Evolutionary conservation across 2,329 filamentous ascomycete genomes (phyloP), one percentile per base, ranked within the genome.

Genomic region (Mollisiaceae sp.): DNA sequence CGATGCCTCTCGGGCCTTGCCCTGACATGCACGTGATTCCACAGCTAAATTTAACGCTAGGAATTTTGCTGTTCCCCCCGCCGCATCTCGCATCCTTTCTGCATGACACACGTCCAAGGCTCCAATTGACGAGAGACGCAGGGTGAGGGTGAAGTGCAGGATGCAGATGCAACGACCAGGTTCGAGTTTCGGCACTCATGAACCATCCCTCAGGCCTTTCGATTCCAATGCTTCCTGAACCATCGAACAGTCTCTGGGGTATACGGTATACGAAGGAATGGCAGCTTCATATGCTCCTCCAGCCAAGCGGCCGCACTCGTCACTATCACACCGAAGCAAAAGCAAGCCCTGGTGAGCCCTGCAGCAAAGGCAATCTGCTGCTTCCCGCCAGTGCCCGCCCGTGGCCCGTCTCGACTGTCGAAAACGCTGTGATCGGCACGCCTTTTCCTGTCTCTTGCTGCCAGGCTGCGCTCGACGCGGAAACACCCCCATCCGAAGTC

Each of bases 401-500:
- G 55, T 62, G 55, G 60, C 54, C 60, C 18, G 27, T 61, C 43
- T 55, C 56, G 45, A 57, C 61, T 39, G 41, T 54, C 55, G 38
- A 57, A 52, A 60, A 18, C 38, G 43, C 47, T 60, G 11, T 60
- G 61, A 60, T 67, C 60, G 45, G n/a, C 36, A 56, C 24, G 52
- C 52, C 35, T 20, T 3, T 27, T 11, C 5, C 27, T 32, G 47
- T 27, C 47, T 32, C 27, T n/a, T n/a, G n/a, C n/a, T n/a, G 15
- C n/a, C 36, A n/a, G 45, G 38, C 15, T 45, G n/a, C 35, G 35
- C 24, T 38, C 59, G 20, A 18, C 55, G n/a, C 55, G 55, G 55
- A 57, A 57, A 39, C 55, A 39, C 20, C 15, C 55, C 55, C 64
- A 67, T 70, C 66, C 65, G 64, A 68, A 66, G 57, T 60, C 59